A percentile compares a stretch with the other conserved stretches of the same genome.
phyloP scores from a whole-genome alignment of 2,329 filamentous ascomycete species.

The Sclerotiophoma versabilis region DNA sequence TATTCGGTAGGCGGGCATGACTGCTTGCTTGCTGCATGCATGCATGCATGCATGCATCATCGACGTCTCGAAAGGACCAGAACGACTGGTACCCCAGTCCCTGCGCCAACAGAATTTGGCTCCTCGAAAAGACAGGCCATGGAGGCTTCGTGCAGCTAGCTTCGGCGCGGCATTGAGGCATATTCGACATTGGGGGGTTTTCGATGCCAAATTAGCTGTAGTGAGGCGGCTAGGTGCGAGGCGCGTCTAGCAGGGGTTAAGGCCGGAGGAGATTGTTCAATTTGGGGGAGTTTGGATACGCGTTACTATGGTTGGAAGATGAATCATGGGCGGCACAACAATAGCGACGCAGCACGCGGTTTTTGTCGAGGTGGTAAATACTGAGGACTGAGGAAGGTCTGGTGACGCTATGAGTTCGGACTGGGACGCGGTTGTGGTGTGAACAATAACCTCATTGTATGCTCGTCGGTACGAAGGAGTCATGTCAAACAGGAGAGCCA shows the following conservation, averaged over 20 bases:
- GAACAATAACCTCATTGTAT: too few relatives aligned
- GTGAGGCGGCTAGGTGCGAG: background rate
- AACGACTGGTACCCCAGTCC: conserved; percentile 1
- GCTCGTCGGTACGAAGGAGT: too few relatives aligned
- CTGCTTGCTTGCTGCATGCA: too few relatives aligned
- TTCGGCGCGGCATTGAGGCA: background rate
- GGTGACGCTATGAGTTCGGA: too few relatives aligned
- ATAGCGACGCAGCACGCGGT: background rate
- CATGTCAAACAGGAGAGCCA: too few relatives aligned
- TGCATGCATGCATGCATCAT: too few relatives aligned
- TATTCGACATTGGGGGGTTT: background rate
- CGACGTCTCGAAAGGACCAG: background rate
- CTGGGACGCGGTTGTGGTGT: too few relatives aligned
- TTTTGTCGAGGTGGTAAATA: too few relatives aligned
- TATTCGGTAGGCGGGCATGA: background rate
- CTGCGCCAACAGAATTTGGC: conserved; percentile 1
- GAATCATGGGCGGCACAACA: background rate
- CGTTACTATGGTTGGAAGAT: background rate
- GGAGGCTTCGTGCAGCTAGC: conserved; percentile 3
- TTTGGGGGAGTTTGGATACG: background rate
- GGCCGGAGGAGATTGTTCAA: conserved; percentile 11
- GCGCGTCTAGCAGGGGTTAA: conserved; percentile 11
- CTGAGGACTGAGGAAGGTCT: too few relatives aligned
- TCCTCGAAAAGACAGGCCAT: background rate
- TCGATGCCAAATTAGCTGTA: background rate